phyloP scores from a whole-genome alignment of 176 grass and related monocot species.

The Neostapfia colusana region DNA sequence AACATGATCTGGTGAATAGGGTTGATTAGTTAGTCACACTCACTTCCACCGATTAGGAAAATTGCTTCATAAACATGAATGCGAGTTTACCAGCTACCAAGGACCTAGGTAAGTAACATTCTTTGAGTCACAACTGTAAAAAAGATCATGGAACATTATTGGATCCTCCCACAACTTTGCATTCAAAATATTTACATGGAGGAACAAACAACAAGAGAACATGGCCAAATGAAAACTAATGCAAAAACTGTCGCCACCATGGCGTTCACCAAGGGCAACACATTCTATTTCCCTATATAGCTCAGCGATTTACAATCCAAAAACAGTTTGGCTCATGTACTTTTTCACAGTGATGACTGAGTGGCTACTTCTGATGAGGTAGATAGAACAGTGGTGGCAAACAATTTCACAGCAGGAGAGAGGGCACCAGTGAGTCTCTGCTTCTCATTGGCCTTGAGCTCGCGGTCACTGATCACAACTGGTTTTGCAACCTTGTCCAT shows the following conservation, averaged over 20 bases:
- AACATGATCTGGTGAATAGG: no score
- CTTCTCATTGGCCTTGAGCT: conserved; percentile 45
- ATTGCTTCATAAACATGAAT: neutral
- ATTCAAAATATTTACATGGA: conserved; percentile 14
- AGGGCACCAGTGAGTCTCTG: neutral
- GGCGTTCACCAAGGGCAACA: conserved; percentile 16
- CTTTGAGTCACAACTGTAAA: neutral
- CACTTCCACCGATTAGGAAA: conserved; percentile 6
- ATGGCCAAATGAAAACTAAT: neutral
- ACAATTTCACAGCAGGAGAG: conserved; percentile 18
- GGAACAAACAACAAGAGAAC: conserved; percentile 1
- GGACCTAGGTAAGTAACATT: neutral
- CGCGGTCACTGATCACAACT: conserved; percentile 48
- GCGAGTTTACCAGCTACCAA: neutral
- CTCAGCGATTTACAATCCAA: neutral
- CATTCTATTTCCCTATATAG: neutral
- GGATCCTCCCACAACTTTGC: neutral
- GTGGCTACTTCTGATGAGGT: conserved; percentile 36
- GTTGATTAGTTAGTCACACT: neutral
- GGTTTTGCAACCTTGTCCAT: conserved; percentile 68
- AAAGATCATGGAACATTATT: neutral
- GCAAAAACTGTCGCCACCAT: neutral
- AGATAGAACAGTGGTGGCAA: conserved; percentile 20
- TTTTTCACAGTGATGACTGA: conserved; percentile 31
- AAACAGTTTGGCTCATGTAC: neutral